Percentiles rank a stretch among this genome's conserved stretches.
phyloP scores from a whole-genome alignment of 2,329 filamentous ascomycete genomes.

The Ilyonectria destructans region DNA sequence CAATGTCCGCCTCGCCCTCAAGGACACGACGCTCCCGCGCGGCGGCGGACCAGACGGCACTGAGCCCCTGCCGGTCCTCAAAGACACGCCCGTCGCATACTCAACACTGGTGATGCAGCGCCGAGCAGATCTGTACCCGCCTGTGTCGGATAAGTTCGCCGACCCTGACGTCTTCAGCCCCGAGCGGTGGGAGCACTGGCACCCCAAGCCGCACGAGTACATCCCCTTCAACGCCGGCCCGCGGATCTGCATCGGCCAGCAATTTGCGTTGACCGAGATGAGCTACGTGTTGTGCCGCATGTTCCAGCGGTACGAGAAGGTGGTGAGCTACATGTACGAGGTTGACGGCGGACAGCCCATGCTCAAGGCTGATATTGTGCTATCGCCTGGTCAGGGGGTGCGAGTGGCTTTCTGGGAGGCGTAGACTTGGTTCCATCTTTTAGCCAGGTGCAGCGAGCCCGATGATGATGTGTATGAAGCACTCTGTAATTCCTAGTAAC shows the following conservation, averaged over 20 bases:
- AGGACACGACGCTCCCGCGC: constrained; percentile 81
- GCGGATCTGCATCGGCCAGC: constrained; percentile 83
- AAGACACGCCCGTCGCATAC: constrained; percentile 78
- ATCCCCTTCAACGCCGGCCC: constrained; percentile 84
- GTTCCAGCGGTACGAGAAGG: constrained; percentile 79
- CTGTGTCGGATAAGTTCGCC: constrained; percentile 61
- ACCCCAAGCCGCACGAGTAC: constrained; percentile 79
- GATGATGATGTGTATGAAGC: not conserved
- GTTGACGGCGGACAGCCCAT: constrained; percentile 69
- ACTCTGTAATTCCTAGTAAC: not conserved
- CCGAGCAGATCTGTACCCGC: constrained; percentile 74
- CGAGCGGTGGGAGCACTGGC: constrained; percentile 77
- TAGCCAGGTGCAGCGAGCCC: too few species aligned
- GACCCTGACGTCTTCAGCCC: constrained; percentile 72
- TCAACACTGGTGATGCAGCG: constrained; percentile 82
- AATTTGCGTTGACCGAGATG: constrained; percentile 87
- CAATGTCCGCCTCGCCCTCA: constrained; percentile 81
- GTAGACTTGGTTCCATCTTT: constrained; percentile 43
- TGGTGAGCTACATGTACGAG: constrained; percentile 72
- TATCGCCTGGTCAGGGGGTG: constrained; percentile 74
- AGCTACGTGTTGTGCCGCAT: constrained; percentile 80
- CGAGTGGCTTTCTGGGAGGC: constrained; percentile 70
- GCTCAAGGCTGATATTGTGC: constrained; percentile 73
- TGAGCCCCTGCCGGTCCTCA: constrained; percentile 76
- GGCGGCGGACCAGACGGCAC: constrained; percentile 78